A percentile compares a stretch with the other conserved stretches of the same genome.
phyloP scores from a whole-genome alignment of 108 stramenopile species.

The Stephanodiscus minutulus region DNA sequence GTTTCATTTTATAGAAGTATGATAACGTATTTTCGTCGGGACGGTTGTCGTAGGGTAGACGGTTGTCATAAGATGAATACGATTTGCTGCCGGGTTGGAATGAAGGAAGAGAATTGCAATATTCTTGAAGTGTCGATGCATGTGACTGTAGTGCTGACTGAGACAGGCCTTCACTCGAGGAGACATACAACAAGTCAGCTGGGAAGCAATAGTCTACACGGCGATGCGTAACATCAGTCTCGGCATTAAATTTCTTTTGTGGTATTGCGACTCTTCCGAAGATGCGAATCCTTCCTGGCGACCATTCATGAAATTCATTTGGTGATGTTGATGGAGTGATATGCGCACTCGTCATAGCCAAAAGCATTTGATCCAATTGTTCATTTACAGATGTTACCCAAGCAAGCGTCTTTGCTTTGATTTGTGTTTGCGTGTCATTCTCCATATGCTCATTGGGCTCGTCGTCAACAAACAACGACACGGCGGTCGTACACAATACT shows the following conservation, averaged over 20 bases:
- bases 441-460: constrained; percentile 2
- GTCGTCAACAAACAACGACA: constrained; percentile 39
- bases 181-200: constrained; percentile 55
- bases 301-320: constrained; percentile 18
- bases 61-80: constrained; percentile 8
- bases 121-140: constrained; percentile 36
- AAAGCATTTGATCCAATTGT: constrained; percentile 23
- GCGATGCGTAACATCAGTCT: constrained; percentile 71
- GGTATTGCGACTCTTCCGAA: constrained; percentile 66
- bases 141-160: constrained; percentile 14
- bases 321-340: background rate
- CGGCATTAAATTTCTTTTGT: constrained; percentile 74
- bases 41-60: background rate
- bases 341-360: background rate
- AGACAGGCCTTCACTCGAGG: constrained; percentile 4
- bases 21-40: constrained; percentile 37
- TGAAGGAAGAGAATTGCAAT: constrained; percentile 36
- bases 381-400: constrained; percentile 52
- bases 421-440: constrained; percentile 19
- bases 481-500: constrained; percentile 57
- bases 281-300: constrained; percentile 55
- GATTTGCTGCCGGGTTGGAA: constrained; percentile 47
- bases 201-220: constrained; percentile 80
- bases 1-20: constrained; percentile 64
- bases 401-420: constrained; percentile 10